Base-by-base conservation (phyloP, 2,329 filamentous ascomycete genomes). In the Pseudogymnoascus sp. region DNA sequence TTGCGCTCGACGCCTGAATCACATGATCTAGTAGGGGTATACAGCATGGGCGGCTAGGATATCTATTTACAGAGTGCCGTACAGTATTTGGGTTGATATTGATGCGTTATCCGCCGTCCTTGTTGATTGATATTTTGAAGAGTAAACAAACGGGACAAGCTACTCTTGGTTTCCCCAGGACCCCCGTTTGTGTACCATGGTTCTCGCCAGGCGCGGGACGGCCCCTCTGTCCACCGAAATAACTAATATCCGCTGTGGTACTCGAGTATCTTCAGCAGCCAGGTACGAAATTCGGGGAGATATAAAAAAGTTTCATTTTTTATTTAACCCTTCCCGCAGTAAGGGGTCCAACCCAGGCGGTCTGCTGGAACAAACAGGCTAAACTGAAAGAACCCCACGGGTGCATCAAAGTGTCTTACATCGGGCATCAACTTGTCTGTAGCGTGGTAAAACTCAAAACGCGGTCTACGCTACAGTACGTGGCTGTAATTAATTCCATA, bases 341-440 rank as follows among this genome's bases (percentile, higher is more conserved):
- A 53, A 53, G 44, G 44, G 44, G 44, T 53, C 44, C 44, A 53
- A 53, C 44, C 23, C 44, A 53, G 7, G 44, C 44, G 44, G 23
- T 53, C 44, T 53, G 23, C 44, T 53, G 15, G 44, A 31, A 53
- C 44, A 53, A 53, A 31, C 44, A 53, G 44, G 44, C 44, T 53
- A 53, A 53, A 29, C 44, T 29, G 13, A 31, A 53, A 31, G 23
- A 53, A 53, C 44, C 44, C 44, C 15, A 53, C 44, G 44, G 23
- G n/a, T 53, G 23, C 44, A 53, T 53, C 15, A 53, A 31, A 53
- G 23, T 53, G 44, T 53, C 44, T 53, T 7, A 53, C 44, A 53
- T 53, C 44, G 44, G 44, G 44, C 44, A 53, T 53, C 44, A 53
- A 53, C 44, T 31, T 53, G 44, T 53, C 44, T 53, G 44, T 53